A percentile compares a stretch with the other conserved stretches of the same genome.
phyloP scores from a whole-genome alignment of 2,329 filamentous ascomycete species.

The Ceratocystis papillata region DNA sequence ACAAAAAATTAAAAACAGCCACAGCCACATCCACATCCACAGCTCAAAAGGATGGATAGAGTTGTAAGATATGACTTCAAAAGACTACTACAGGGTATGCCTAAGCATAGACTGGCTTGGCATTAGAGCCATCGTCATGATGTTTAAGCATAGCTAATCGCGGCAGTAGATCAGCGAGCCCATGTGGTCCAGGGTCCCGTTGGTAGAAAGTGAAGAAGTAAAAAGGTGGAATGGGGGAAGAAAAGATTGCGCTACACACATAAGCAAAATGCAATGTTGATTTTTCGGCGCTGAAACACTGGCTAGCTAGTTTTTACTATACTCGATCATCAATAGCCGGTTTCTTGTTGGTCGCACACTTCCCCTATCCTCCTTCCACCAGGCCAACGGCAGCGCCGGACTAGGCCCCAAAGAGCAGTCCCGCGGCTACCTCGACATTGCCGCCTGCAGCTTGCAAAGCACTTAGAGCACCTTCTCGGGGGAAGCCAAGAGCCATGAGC shows the following conservation, averaged over 20 bases:
- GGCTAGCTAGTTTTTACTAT: background rate
- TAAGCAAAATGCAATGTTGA: background rate
- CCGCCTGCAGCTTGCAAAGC: conserved; percentile 74
- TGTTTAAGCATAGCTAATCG: too few species aligned
- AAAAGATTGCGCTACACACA: background rate
- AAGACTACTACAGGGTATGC: too few species aligned
- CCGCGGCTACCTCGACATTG: conserved; percentile 79
- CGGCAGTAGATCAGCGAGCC: too few species aligned
- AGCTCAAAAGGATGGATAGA: too few species aligned
- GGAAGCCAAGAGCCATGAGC: conserved; percentile 67
- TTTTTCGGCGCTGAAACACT: background rate
- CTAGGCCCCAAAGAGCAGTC: conserved; percentile 54
- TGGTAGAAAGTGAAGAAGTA: background rate
- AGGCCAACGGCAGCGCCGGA: background rate
- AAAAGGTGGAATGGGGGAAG: background rate
- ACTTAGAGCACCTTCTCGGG: conserved; percentile 62
- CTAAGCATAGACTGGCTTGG: too few species aligned
- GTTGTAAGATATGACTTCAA: too few species aligned
- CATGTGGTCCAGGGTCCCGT: background rate
- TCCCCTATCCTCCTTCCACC: background rate
- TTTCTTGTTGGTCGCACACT: background rate
- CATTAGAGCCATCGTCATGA: too few species aligned
- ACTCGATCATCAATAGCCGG: background rate
- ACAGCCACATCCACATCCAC: too few species aligned
- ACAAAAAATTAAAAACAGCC: too few species aligned